These are phyloP conservation scores for Verticillium longisporum DNA, from an alignment of 2,329 filamentous ascomycete genomes.

Conservation along the genomic window DNA sequence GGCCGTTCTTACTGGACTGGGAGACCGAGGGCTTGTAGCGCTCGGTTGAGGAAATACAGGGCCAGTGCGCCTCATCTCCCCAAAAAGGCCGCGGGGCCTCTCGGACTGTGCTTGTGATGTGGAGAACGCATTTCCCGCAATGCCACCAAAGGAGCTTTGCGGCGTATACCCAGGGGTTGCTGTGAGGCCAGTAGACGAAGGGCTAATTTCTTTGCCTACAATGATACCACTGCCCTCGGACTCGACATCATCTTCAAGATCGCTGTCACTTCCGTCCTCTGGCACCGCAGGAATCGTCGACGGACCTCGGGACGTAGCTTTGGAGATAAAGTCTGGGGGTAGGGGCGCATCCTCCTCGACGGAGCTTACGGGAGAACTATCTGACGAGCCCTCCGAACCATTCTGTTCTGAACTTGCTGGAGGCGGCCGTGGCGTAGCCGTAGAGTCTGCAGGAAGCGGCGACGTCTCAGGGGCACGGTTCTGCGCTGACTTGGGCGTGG, in stretches of 20 bases:
- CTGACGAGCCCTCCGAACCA: not conserved
- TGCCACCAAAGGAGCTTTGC: conserved; percentile 50
- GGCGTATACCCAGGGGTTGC: conserved; percentile 47
- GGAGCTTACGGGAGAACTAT: not conserved
- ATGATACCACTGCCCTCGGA: conserved; percentile 58
- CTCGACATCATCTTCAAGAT: conserved; percentile 36
- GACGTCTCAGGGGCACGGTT: not conserved
- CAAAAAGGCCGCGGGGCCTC: conserved; percentile 41
- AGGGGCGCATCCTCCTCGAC: conserved; percentile 17
- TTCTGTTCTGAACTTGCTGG: not conserved
- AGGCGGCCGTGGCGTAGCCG: not conserved
- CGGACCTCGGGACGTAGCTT: conserved; percentile 17
- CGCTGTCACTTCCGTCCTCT: conserved; percentile 12
- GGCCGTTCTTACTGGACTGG: conserved; percentile 60
- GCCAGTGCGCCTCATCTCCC: conserved; percentile 42
- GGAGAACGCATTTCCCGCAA: conserved; percentile 38
- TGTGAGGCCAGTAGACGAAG: conserved; percentile 34
- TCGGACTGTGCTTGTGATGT: conserved; percentile 39
- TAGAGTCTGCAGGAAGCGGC: not conserved
- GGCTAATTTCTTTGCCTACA: conserved; percentile 57
- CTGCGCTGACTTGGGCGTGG: not conserved
- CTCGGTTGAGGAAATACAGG: conserved; percentile 49
- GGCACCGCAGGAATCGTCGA: conserved; percentile 7
- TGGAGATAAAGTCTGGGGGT: conserved; percentile 24
- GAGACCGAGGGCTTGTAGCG: conserved; percentile 59